A percentile compares a stretch with the other conserved stretches of the same genome.
Conservation (phyloP, 2,329 filamentous ascomycete species). For the Epichloe baconii region DNA sequence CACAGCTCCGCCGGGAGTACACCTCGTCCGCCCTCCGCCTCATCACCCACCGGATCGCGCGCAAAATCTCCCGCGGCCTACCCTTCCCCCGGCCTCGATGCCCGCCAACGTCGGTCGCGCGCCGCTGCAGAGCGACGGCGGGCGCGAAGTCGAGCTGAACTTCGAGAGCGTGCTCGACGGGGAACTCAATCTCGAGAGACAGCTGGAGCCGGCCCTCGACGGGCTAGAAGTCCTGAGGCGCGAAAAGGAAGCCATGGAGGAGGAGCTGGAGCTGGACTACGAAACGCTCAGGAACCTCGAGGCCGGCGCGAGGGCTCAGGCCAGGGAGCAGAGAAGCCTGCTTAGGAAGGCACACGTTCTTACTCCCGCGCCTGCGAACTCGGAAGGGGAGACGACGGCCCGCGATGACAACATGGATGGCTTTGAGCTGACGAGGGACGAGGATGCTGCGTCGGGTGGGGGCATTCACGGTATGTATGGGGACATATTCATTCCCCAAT, state of each 20-base stretch:
- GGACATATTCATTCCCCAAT: too few relatives aligned
- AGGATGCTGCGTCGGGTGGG: not conserved
- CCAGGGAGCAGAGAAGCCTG: slow-evolving; percentile 35
- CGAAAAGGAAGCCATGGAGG: slow-evolving; percentile 45
- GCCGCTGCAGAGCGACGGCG: slow-evolving; percentile 20
- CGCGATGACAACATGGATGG: slow-evolving; percentile 2
- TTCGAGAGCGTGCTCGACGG: slow-evolving; percentile 51
- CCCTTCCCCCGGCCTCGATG: slow-evolving; percentile 49
- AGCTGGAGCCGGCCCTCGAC: slow-evolving; percentile 50
- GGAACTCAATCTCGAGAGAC: slow-evolving; percentile 40
- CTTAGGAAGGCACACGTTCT: slow-evolving; percentile 37
- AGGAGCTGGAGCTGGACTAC: slow-evolving; percentile 42
- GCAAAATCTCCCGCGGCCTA: slow-evolving; percentile 44
- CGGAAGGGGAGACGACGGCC: slow-evolving; percentile 1
- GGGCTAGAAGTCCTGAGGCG: slow-evolving; percentile 45
- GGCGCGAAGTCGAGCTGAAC: slow-evolving; percentile 47
- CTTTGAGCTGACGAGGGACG: slow-evolving; percentile 3
- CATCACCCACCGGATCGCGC: slow-evolving; percentile 41
- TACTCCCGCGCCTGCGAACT: slow-evolving; percentile 24
- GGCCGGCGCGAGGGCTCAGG: slow-evolving; percentile 42
- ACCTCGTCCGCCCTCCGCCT: slow-evolving; percentile 42
- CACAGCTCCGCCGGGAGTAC: slow-evolving; percentile 35
- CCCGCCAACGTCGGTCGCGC: slow-evolving; percentile 8
- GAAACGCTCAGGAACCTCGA: slow-evolving; percentile 36
- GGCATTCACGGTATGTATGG: slow-evolving; percentile 10